A percentile compares a stretch with the other conserved stretches of the same genome.
Conservation (phyloP, 768 basidiomycete species). For the Termitomyces sp. region DNA sequence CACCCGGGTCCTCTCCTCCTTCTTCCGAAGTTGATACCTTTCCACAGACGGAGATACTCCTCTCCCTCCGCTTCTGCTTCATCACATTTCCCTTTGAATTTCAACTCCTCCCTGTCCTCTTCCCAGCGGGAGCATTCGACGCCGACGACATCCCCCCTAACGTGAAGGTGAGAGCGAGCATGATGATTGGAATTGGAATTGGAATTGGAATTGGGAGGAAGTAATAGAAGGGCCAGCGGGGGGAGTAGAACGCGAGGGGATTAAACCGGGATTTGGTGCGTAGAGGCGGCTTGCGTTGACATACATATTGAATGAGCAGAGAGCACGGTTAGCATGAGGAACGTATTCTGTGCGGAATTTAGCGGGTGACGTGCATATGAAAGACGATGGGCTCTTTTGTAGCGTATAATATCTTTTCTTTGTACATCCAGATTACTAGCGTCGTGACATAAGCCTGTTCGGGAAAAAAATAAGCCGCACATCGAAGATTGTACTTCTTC, state of each 20-base stretch:
- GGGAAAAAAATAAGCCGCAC: slow-evolving; percentile 50
- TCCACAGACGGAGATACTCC: background rate
- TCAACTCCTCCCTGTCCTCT: background rate
- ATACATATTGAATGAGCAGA: slow-evolving; percentile 94
- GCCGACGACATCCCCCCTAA: slow-evolving; percentile 17
- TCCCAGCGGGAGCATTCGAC: background rate
- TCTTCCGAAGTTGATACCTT: background rate
- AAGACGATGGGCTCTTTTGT: slow-evolving; percentile 57
- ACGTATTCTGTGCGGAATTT: slow-evolving; percentile 68
- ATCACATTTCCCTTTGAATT: background rate
- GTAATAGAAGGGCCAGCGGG: slow-evolving; percentile 16
- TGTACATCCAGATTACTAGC: slow-evolving; percentile 88
- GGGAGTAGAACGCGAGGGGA: slow-evolving; percentile 55
- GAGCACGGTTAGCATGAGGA: slow-evolving; percentile 87
- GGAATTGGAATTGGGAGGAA: background rate
- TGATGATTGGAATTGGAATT: too few species aligned
- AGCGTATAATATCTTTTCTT: slow-evolving; percentile 94
- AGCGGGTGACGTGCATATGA: background rate
- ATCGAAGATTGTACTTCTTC: slow-evolving; percentile 22
- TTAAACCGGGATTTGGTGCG: slow-evolving; percentile 53
- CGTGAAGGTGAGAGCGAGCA: slow-evolving; percentile 35
- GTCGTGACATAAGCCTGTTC: slow-evolving; percentile 76
- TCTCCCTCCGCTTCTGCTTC: too few species aligned
- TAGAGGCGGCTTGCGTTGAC: slow-evolving; percentile 80
- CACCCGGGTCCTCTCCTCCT: background rate